These are phyloP conservation scores for Cylindrotheca closterium DNA, from an alignment of 108 stramenopile genomes.

Conservation along the genomic window DNA sequence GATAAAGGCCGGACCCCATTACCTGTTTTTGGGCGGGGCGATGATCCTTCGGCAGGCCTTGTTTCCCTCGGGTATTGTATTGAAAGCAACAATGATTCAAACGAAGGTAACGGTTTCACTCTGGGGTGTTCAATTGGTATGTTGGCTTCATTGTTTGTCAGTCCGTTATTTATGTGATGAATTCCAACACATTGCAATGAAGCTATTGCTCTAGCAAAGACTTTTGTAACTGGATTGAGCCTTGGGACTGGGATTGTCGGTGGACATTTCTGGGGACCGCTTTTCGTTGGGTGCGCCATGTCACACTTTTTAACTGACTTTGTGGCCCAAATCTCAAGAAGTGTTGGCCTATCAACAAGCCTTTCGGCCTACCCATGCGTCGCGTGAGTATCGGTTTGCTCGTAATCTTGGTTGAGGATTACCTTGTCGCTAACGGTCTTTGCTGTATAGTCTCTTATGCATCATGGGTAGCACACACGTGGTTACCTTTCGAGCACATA, in stretches of 20 bases:
- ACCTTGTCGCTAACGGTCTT: neutral
- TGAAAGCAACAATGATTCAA: constrained; percentile 22
- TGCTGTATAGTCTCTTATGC: constrained; percentile 31
- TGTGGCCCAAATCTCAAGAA: constrained; percentile 2
- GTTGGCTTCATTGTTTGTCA: too few relatives aligned
- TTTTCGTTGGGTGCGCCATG: constrained; percentile 53
- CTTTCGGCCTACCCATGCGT: constrained; percentile 55
- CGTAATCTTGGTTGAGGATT: neutral
- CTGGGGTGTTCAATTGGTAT: constrained; percentile 29
- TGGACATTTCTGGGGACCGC: constrained; percentile 66
- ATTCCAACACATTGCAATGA: too few relatives aligned
- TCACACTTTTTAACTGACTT: constrained; percentile 49
- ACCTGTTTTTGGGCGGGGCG: constrained; percentile 50
- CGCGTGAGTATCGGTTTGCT: constrained; percentile 18
- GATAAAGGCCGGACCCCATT: constrained; percentile 63
- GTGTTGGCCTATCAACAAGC: constrained; percentile 24
- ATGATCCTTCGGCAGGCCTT: constrained; percentile 44
- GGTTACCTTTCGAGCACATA: constrained; percentile 50
- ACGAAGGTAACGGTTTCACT: constrained; percentile 37
- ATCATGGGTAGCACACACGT: constrained; percentile 62
- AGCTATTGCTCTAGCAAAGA: constrained; percentile 41
- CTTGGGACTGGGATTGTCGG: constrained; percentile 60
- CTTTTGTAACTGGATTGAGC: constrained; percentile 50
- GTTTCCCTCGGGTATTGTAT: constrained; percentile 49
- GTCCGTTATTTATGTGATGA: too few relatives aligned